Conservation (phyloP, 164 flowering plant species). For the Nymphaea thermarum region DNA sequence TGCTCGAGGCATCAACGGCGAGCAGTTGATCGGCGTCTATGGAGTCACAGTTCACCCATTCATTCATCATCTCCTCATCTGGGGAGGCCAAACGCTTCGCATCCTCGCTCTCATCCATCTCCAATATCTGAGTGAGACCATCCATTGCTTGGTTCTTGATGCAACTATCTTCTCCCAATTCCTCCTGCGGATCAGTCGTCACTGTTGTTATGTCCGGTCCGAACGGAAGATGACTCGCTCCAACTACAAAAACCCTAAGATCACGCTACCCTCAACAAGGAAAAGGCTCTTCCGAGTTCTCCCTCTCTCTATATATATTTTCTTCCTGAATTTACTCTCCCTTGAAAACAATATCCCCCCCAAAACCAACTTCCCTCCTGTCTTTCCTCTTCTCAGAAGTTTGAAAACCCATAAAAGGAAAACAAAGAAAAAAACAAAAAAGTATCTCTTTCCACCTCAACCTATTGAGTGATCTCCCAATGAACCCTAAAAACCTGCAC, state of each 20-base stretch:
- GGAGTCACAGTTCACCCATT: conserved; percentile 5
- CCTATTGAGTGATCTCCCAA: too few species aligned
- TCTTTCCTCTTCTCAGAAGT: not conserved
- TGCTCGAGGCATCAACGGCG: conserved; percentile 19
- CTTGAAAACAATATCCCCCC: not conserved
- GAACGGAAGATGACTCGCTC: not conserved
- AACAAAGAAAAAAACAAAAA: not conserved
- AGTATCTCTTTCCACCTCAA: too few species aligned
- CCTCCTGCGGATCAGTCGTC: not conserved
- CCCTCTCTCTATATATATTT: not conserved
- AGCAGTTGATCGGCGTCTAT: conserved; percentile 15
- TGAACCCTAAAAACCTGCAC: too few species aligned
- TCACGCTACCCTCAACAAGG: not conserved
- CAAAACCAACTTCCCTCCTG: not conserved
- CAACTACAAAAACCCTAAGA: not conserved
- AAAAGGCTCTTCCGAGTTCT: not conserved
- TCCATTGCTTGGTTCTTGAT: not conserved
- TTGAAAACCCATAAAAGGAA: not conserved
- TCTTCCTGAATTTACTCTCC: not conserved
- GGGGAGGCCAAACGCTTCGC: not conserved
- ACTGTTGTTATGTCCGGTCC: not conserved
- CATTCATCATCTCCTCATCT: not conserved
- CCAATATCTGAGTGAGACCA: too few species aligned
- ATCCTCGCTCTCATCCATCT: not conserved
- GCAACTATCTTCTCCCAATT: not conserved